Evolutionary conservation across 257 asterid genomes (phyloP), one percentile per base, ranked within the genome.

Genomic region (Solanum pinnatisectum): DNA sequence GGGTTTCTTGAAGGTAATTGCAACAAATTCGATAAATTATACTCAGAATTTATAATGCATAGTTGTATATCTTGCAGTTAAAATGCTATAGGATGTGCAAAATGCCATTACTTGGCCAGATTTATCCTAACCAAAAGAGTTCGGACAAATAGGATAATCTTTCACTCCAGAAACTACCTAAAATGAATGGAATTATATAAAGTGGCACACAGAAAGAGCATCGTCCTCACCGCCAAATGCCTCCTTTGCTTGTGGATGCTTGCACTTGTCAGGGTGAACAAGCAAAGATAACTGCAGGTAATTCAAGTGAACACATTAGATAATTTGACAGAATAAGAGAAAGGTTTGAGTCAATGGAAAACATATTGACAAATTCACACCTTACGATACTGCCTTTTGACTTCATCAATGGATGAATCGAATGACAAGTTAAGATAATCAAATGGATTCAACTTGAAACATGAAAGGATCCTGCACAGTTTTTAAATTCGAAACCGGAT

Each of bases 191-290:
- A 44, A 79, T 37, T n/a, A 39, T 10, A 49, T 10, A 82, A 82
- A 49, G 30, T 82, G 30, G 85, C 85, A 49, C 70, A 82, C 25
- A 84, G 83, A 52, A 30, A 82, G 63, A 52, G 46, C 88, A 40
- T n/a, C 52, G 40, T 71, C 87, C 86, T 92, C 94, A 97, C 99
- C 98, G 88, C 94, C 98, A 91, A 97, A 97, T 84, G 99, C 99
- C 91, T 97, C 99, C 95, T 95, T 97, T 33, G 99, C 96, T 94
- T 95, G 98, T 86, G 99, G 98, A 93, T 97, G 99, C 83, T 97
- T 96, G 92, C 99, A 97, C 90, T 97, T 97, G 92, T 97, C 99
- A 84, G 99, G 99, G 91, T 97, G 99, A 92, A 97, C 99, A 90
- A 97, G 96, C 93, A 97, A 93, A 84, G 99, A 97, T 87, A 97